Evolutionary conservation across 441 rosid species (phyloP).

Genomic region (Populus trichocarpa): DNA sequence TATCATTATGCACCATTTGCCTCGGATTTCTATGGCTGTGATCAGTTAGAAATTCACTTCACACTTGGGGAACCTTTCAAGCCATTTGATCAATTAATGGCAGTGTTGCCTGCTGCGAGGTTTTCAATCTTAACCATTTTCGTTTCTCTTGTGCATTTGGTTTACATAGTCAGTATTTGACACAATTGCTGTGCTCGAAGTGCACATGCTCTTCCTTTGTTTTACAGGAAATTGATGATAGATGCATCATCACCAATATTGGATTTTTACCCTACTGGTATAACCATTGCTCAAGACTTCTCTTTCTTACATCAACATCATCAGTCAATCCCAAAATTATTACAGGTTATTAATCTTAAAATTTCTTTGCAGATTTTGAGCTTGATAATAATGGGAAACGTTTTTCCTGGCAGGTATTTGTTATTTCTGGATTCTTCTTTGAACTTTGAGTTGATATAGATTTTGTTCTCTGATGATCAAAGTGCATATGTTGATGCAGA

Average conservation of each 20-base stretch:
- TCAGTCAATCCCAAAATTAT: background rate
- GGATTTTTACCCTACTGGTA: conserved; percentile 35
- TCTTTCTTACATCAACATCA: background rate
- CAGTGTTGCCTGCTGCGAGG: conserved; percentile 36
- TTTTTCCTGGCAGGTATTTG: conserved; percentile 28
- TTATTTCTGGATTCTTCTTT: background rate
- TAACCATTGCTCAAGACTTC: background rate
- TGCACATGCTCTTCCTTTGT: conserved; percentile 32
- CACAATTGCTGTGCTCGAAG: conserved; percentile 15
- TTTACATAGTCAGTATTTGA: background rate
- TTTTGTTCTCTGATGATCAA: background rate
- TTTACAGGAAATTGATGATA: conserved; percentile 29
- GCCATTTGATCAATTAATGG: conserved; percentile 34
- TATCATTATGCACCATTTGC: conserved; percentile 44
- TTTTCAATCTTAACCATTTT: background rate
- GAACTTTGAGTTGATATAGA: background rate
- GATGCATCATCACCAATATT: conserved; percentile 27
- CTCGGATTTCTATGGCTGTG: conserved; percentile 29
- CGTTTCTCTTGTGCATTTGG: background rate
- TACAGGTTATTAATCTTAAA: background rate
- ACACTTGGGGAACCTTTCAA: conserved; percentile 30
- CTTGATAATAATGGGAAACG: conserved; percentile 31
- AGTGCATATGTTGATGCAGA: background rate
- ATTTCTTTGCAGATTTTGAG: conserved; percentile 29
- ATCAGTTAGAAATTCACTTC: conserved; percentile 24